Base-by-base conservation (phyloP, 2,329 filamentous ascomycete species). In the Zarea fungicola region DNA sequence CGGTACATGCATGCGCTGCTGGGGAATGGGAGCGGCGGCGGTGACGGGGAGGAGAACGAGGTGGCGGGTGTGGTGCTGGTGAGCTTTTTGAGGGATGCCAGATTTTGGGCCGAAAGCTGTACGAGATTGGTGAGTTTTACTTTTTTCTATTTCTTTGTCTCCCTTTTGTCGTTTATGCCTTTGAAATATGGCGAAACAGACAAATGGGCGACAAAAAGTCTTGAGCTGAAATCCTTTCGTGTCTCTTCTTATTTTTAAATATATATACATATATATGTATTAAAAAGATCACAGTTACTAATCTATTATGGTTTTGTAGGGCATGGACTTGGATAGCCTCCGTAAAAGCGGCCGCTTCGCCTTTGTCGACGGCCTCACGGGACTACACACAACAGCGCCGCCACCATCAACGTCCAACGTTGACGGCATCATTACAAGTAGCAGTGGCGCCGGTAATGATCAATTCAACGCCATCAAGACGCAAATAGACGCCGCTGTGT, bases 41-140 rank as follows among this genome's bases (percentile, higher is more conserved):
- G 18, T n/a, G 42, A 22, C 23, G 16, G 32, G 59, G 61, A 54
- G 58, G 59, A 28, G 54, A 50, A 32, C 31, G 54, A 46, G 34
- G 51, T 69, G 36, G 67, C 65, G 22, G 76, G 72, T 42, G 77
- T 96, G 1, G 74, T 96, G 3, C 73, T 96, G 3, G 82, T 93
- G 50, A 95, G 87, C 69, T 96, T 93, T 67, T 70, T 95, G 67
- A 78, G 88, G 52, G 85, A 92, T 58, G 79, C 77, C 54, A 71
- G 78, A 1, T 95, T 95, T 62, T 96, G 90, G 89, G 82, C 73
- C 54, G 79, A 84, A 3, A 84, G 87, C 42, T 77, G 77, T 2
- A 77, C 80, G 46, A 84, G 84, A 65, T 66, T 89, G 60, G 85
- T 88, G 47, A 52, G 58, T 55, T 18, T 26, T 41, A 40, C 22